Evolutionary conservation across 257 asterid species (phyloP), one percentile per base, ranked within the genome.

Genomic region (Salvia splendens): DNA sequence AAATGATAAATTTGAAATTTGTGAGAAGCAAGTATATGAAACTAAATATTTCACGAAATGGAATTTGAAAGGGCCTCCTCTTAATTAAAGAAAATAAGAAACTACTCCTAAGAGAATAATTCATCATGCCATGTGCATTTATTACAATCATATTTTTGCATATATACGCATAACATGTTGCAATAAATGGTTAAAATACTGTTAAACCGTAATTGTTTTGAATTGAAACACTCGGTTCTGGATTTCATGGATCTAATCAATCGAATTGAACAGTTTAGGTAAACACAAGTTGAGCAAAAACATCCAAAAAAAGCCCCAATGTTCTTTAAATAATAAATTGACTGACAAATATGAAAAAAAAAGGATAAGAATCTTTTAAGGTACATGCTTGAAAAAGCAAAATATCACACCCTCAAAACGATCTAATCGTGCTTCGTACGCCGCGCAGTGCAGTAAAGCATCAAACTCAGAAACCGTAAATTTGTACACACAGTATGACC

Each of bases 351-450:
- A 65, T 28, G 43, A 43, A 74, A 24, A n/a, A 20, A 24, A 62
- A 73, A 62, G 68, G 75, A 15, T 16, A 41, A 66, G 85, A 75
- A 86, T 86, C 80, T 81, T 77, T 79, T 9, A 79, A 75, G 76
- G 70, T 70, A 65, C 79, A 84, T 24, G 47, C 73, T 68, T 42
- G 8, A 65, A 66, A 75, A 67, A 52, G 75, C 61, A 77, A 73
- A 57, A 71, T 24, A 24, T 62, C 75, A 53, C 79, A 69, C 64
- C 61, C 81, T 61, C 79, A 46, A 24, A 62, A 75, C 73, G 79
- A 75, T 80, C 77, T 67, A 79, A 42, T 61, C 75, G 70, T 42
- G 51, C 75, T 65, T 72, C 78, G 76, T 74, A 58, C 81, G 69
- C 61, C 71, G 61, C 55, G 70, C 67, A 2, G 40, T 61, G 41